Evolutionary conservation across 129 eudicot species (phyloP).

Genomic region (Mikania micrantha): DNA sequence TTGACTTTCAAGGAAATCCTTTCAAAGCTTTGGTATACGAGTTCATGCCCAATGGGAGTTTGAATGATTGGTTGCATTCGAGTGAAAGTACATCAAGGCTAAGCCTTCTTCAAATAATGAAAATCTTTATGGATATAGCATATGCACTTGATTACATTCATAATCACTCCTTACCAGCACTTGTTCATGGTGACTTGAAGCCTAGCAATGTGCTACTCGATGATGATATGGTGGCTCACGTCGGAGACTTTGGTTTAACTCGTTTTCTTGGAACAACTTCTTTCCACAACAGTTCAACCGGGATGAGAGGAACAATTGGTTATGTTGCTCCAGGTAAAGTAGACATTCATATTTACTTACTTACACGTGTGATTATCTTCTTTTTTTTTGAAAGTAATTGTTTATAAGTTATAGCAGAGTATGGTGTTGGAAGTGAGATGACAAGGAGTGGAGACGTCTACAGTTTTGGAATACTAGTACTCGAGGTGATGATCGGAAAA

Average conservation of each 20-base stretch:
- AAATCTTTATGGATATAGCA: neutral
- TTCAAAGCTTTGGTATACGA: conserved; percentile 20
- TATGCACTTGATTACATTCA: conserved; percentile 15
- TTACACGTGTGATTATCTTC: no score
- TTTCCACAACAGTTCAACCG: neutral
- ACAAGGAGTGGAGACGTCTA: conserved; percentile 18
- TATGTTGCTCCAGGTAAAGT: conserved; percentile 13
- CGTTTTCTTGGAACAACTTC: neutral
- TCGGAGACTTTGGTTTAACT: conserved; percentile 17
- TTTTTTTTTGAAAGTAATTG: neutral
- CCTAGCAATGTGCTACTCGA: conserved; percentile 15
- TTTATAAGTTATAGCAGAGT: conserved; percentile 9
- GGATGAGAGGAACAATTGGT: conserved; percentile 12
- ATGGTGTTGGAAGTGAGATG: conserved; percentile 20
- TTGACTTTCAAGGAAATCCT: conserved; percentile 13
- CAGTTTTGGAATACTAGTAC: conserved; percentile 20
- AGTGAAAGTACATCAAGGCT: neutral
- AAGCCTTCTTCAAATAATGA: conserved; percentile 1
- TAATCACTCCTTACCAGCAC: neutral
- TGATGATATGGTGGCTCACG: conserved; percentile 14
- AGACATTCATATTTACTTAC: neutral
- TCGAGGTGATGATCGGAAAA: conserved; percentile 24
- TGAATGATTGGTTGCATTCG: conserved; percentile 14
- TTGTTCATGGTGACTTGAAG: conserved; percentile 17
- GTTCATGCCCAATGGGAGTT: conserved; percentile 17